Evolutionary conservation across 2,329 filamentous ascomycete species (phyloP), one percentile per base, ranked within the genome.

Genomic region (Fusarium azukiicola): DNA sequence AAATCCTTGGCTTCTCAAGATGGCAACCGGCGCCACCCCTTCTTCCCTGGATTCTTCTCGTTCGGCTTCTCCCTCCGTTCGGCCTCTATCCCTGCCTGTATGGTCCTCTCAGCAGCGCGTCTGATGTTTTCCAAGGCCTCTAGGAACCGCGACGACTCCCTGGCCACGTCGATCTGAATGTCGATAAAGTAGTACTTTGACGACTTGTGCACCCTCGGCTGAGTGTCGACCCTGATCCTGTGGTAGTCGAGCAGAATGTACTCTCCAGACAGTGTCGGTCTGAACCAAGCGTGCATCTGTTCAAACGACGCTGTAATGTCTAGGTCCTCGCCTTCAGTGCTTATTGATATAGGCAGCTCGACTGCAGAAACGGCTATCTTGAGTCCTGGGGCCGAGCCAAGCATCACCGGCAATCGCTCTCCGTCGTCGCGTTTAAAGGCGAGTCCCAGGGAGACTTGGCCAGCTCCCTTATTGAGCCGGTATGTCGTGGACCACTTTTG

Each of bases 121-220:
- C n/a, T 42, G 13, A 64, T 50, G 2, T 21, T 14, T 23, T 63
- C 54, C 27, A 49, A 36, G 19, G 27, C 54, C 23, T 70, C 54
- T 21, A 63, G 13, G 16, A 63, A 46, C 16, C 52, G 68, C 6
- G 68, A 63, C 4, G 68, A 63, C 27, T 70, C 52, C 12, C 68
- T 23, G 12, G 42, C 16, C 1, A 47, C 47, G 56, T 70, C 66
- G 13, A 64, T 54, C 9, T 56, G 21, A n/a, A 74, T 72, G 19
- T 71, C 72, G 32, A 74, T 47, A 3, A 74, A 71, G 49, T 56
- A 71, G 49, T 74, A 74, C 42, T 74, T 74, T 3, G 67, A 16
- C 19, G 47, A 70, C n/a, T 54, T 52, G 46, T 56, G 49, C 16
- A 74, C 50, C 13, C 21, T 71, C 54, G 72, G 56, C 42, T 67